phyloP scores from a whole-genome alignment of 441 rosid species.

The Gossypium gossypioides region DNA sequence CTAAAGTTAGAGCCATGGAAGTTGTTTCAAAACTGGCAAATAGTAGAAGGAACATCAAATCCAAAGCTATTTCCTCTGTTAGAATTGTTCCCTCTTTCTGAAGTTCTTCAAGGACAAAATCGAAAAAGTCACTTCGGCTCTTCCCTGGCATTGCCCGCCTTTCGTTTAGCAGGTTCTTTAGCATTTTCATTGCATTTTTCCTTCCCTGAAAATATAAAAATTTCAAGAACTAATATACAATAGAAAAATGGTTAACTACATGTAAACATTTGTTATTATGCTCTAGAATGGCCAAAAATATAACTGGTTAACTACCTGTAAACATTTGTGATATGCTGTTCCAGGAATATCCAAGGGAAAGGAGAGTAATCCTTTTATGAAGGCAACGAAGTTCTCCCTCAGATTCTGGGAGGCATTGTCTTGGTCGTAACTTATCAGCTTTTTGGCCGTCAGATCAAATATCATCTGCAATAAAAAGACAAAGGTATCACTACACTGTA shows the following conservation, averaged over 20 bases:
- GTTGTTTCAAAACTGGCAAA: constrained; percentile 98
- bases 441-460: constrained; percentile 85
- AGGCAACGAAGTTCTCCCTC: constrained; percentile 74
- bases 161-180: constrained; percentile 59
- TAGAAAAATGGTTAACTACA: background rate
- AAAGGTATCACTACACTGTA: constrained; percentile 13
- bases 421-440: constrained; percentile 83
- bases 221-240: background rate
- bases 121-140: constrained; percentile 57
- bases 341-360: constrained; percentile 88
- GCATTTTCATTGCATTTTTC: constrained; percentile 72
- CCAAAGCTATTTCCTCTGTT: constrained; percentile 77
- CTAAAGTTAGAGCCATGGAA: constrained; percentile 75
- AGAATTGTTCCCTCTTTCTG: constrained; percentile 67
- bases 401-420: constrained; percentile 66
- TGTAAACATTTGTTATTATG: background rate
- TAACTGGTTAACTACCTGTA: constrained; percentile 40
- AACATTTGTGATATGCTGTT: constrained; percentile 86
- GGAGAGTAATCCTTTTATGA: constrained; percentile 84
- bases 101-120: constrained; percentile 77
- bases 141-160: constrained; percentile 49
- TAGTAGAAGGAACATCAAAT: constrained; percentile 86
- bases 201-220: constrained; percentile 55
- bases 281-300: background rate
- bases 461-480: constrained; percentile 54